Evolutionary conservation across 345 rosid species (phyloP).

Genomic region (Gossypium anomalum): DNA sequence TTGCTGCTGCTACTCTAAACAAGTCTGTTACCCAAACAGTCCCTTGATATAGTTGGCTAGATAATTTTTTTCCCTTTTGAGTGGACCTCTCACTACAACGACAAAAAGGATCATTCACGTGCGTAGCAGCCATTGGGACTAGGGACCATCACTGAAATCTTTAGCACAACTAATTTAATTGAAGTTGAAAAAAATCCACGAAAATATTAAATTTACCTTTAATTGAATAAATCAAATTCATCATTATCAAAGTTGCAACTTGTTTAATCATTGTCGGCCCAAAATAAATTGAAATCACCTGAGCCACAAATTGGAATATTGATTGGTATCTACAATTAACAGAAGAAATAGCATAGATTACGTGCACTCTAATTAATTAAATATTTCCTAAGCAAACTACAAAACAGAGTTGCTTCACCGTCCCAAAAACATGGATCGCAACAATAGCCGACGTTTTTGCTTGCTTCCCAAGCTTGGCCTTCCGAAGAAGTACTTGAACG

Average conservation of each 20-base stretch:
- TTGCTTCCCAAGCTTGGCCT: no score
- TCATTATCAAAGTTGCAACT: neutral
- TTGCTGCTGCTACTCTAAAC: neutral
- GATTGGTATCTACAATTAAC: no score
- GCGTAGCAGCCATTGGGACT: neutral
- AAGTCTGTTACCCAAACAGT: neutral
- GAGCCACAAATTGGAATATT: no score
- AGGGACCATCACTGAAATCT: neutral
- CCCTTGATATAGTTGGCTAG: neutral
- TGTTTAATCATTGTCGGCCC: neutral
- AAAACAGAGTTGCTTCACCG: no score
- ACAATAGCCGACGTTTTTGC: no score
- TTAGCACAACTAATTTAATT: neutral
- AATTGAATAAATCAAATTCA: neutral
- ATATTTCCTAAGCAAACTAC: no score
- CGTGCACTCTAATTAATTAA: no score
- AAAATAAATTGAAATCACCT: no score
- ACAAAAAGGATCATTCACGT: neutral
- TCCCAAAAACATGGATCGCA: no score
- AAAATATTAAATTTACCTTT: neutral
- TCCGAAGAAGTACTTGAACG: no score
- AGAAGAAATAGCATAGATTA: no score
- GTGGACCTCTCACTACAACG: neutral
- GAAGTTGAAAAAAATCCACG: no score
- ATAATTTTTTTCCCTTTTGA: neutral